Evolutionary conservation across 306 rosid species (phyloP).

Genomic region (Citrullus mucosospermus): DNA sequence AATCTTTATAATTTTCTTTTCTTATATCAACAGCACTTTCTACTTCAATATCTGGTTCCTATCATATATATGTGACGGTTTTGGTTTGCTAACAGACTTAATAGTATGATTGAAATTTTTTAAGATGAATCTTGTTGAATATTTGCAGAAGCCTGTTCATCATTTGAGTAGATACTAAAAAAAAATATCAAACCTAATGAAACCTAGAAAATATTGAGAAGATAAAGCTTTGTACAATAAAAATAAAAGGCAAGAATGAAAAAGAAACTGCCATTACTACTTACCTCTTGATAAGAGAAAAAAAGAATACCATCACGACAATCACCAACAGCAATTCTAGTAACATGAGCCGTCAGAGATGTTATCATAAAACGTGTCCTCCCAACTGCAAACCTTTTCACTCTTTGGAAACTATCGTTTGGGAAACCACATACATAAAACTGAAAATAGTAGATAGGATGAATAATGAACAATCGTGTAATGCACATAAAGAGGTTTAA

Average conservation of each 20-base stretch:
- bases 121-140: not conserved
- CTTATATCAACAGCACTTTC: not conserved
- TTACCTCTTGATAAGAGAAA: constrained; percentile 74
- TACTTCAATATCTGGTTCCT: not conserved
- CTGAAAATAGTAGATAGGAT: constrained; percentile 26
- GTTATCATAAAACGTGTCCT: constrained; percentile 63
- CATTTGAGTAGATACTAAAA: not conserved
- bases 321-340: constrained; percentile 91
- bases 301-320: constrained; percentile 86
- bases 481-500: not conserved
- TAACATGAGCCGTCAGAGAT: constrained; percentile 65
- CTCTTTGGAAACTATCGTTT: constrained; percentile 57
- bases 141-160: not conserved
- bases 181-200: not conserved
- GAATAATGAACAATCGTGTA: not conserved
- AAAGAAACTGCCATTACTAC: constrained; percentile 13
- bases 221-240: not conserved
- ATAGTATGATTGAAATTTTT: not conserved
- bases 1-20: not conserved
- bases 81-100: not conserved
- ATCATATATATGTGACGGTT: not conserved
- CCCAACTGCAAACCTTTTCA: constrained; percentile 50
- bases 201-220: not conserved
- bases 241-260: constrained; percentile 3
- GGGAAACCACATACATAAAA: constrained; percentile 81